phyloP scores from a whole-genome alignment of 352 stramenopile genomes.

The Pythium monospermum region DNA sequence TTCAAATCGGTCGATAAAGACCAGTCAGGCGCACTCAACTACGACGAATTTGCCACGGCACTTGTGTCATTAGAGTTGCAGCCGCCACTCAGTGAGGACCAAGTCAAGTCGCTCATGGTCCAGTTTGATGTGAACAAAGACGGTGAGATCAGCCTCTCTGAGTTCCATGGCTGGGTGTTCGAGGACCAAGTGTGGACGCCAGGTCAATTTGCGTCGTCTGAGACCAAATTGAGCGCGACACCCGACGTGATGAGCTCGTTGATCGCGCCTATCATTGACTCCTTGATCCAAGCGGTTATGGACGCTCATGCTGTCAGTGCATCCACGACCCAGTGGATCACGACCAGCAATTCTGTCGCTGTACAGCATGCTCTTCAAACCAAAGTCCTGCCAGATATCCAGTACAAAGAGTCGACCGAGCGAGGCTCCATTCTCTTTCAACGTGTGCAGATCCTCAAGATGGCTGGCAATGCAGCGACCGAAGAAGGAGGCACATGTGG shows the following conservation, averaged over 20 bases:
- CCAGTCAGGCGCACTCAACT: constrained; percentile 48
- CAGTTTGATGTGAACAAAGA: constrained; percentile 74
- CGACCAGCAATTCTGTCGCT: constrained; percentile 29
- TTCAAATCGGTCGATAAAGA: constrained; percentile 61
- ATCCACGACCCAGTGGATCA: constrained; percentile 31
- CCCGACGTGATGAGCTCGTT: constrained; percentile 15
- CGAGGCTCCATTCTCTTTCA: constrained; percentile 36
- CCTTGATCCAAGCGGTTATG: constrained; percentile 38
- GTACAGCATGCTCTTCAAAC: constrained; percentile 10
- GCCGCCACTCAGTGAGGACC: constrained; percentile 39
- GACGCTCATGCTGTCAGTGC: constrained; percentile 29
- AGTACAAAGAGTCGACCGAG: constrained; percentile 9
- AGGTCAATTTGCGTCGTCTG: constrained; percentile 1
- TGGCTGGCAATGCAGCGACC: constrained; percentile 17
- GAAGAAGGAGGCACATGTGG: constrained; percentile 12
- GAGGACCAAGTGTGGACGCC: constrained; percentile 55
- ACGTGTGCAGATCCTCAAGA: constrained; percentile 31
- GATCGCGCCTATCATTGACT: constrained; percentile 33
- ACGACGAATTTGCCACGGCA: constrained; percentile 51
- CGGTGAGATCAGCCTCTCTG: constrained; percentile 53
- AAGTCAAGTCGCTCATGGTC: constrained; percentile 40
- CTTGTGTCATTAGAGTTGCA: constrained; percentile 46
- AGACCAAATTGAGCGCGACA: neutral
- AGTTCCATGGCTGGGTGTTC: constrained; percentile 70
- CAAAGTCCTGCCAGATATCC: neutral